Evolutionary conservation across 192 early-diverging fungal species (phyloP).

Genomic region (Gryganskiella cystojenkinii): DNA sequence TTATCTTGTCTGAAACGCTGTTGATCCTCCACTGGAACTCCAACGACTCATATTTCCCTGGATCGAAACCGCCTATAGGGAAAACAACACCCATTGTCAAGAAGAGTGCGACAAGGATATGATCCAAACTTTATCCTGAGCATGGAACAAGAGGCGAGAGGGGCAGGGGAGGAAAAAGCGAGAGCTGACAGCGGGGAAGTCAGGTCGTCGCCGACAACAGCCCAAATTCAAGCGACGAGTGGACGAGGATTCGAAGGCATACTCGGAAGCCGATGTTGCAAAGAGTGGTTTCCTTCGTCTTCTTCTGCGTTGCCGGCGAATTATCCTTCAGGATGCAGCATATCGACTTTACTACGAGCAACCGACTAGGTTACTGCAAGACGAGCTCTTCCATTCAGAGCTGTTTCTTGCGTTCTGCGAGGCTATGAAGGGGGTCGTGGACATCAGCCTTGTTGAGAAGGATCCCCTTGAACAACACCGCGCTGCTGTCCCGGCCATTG

Average conservation of each 20-base stretch:
- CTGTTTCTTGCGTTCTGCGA: slow-evolving; percentile 6
- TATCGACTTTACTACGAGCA: slow-evolving; percentile 8
- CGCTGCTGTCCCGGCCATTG: too few relatives aligned
- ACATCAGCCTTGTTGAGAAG: too few relatives aligned
- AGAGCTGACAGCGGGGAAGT: too few relatives aligned
- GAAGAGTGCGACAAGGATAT: slow-evolving; percentile 17
- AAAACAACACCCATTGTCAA: slow-evolving; percentile 2
- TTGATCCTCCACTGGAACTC: not conserved
- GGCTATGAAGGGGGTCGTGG: not conserved
- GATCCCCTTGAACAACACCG: too few relatives aligned
- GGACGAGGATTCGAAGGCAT: slow-evolving; percentile 2
- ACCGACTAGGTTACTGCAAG: slow-evolving; percentile 2
- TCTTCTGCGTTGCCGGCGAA: too few relatives aligned
- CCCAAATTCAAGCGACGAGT: too few relatives aligned
- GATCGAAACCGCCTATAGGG: slow-evolving; percentile 18
- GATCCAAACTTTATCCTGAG: not conserved
- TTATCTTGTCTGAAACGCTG: slow-evolving; percentile 7
- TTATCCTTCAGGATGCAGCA: slow-evolving; percentile 31
- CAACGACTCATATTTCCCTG: slow-evolving; percentile 19
- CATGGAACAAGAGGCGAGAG: too few relatives aligned
- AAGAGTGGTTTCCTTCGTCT: too few relatives aligned
- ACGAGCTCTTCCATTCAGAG: slow-evolving; percentile 10
- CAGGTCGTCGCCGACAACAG: too few relatives aligned
- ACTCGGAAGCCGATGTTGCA: slow-evolving; percentile 8
- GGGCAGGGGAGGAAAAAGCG: not conserved